Evolutionary conservation across 139 green algal species (phyloP), one percentile per base, ranked within the genome.

Genomic region (Gonium pectorale): DNA sequence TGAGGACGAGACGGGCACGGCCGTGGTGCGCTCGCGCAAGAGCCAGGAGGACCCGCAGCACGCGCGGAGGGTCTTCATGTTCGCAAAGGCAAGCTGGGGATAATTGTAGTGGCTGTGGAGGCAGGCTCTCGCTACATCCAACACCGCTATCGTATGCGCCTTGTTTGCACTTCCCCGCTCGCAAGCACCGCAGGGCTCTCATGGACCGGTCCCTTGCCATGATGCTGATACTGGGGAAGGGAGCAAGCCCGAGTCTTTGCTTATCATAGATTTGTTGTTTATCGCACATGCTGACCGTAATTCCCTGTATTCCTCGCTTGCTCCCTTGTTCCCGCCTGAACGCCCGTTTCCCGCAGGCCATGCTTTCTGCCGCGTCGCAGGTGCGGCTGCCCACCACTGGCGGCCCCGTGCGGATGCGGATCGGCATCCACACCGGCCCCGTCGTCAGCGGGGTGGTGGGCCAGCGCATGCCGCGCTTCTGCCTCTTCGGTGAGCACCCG

Each of bases 381-480:
- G 66, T 72, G 35, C 51, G 21, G 66, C 38, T 72, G 37, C 66
- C 66, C 66, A 52, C 66, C 37, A 72, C 37, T 37, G 66, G 62
- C 29, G 29, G 31, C 6, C 62, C 66, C 1, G 66, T 72, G 26
- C 37, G n/a, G 15, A 72, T 72, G 66, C 66, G 66, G 9, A 33
- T 72, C 13, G 66, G 66, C 66, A 49, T 72, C 21, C 66, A 72
- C 66, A 17, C 31, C 4, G 62, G 62, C 2, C 62, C 62, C 31
- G 62, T 69, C 21, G 62, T 43, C 6, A 64, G 56, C 49, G 49
- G 49, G 17, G 49, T 56, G 17, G 49, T 56, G 49, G 49, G 49
- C 13, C 59, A 66, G 59, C 62, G 62, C 62, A 69, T 69, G 62
- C 62, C 62, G 31, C 62, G 62, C 62, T 69, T 69, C 31, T 69